A percentile compares a stretch with the other conserved stretches of the same genome.
These are phyloP conservation scores for Neophaeococcomyces mojaviensis DNA, from an alignment of 2,329 filamentous ascomycete genomes.

Conservation along the genomic window DNA sequence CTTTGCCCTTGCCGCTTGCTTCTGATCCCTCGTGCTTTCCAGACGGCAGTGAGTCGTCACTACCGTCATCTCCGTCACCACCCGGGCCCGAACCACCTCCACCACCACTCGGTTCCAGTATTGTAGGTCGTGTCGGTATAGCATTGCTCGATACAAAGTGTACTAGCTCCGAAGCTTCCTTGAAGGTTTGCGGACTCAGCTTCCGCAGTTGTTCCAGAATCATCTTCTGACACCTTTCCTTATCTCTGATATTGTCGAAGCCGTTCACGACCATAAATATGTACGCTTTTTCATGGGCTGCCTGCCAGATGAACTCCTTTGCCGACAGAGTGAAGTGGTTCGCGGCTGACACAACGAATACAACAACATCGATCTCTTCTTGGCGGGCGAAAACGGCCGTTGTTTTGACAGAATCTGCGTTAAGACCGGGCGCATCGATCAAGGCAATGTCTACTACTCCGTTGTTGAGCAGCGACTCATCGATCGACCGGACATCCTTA, in stretches of 20 bases:
- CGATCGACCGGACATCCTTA: constrained; percentile 77
- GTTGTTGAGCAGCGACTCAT: constrained; percentile 92
- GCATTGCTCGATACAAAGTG: constrained; percentile 98
- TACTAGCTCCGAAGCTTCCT: constrained; percentile 85
- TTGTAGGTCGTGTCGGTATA: constrained; percentile 63
- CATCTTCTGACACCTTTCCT: constrained; percentile 82
- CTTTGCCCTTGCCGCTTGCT: constrained; percentile 65
- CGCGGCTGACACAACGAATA: constrained; percentile 94
- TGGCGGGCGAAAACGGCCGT: constrained; percentile 95
- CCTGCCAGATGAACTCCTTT: constrained; percentile 95
- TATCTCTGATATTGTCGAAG: constrained; percentile 88
- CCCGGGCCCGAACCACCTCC: constrained; percentile 46
- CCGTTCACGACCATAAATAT: constrained; percentile 99
- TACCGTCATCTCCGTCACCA: constrained; percentile 31
- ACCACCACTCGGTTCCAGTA: constrained; percentile 45
- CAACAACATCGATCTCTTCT: constrained; percentile 97
- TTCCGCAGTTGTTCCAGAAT: constrained; percentile 82
- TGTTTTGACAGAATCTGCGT: constrained; percentile 92
- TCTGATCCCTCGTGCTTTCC: constrained; percentile 45
- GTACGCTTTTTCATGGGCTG: constrained; percentile 93
- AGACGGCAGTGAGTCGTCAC: constrained; percentile 48
- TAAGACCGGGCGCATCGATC: constrained; percentile 92
- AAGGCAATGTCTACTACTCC: constrained; percentile 96
- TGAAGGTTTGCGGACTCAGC: constrained; percentile 86
- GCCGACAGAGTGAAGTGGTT: constrained; percentile 97